These are phyloP conservation scores for Aureobasidium pullulans DNA, from an alignment of 2,329 filamentous ascomycete species.

Conservation along the genomic window DNA sequence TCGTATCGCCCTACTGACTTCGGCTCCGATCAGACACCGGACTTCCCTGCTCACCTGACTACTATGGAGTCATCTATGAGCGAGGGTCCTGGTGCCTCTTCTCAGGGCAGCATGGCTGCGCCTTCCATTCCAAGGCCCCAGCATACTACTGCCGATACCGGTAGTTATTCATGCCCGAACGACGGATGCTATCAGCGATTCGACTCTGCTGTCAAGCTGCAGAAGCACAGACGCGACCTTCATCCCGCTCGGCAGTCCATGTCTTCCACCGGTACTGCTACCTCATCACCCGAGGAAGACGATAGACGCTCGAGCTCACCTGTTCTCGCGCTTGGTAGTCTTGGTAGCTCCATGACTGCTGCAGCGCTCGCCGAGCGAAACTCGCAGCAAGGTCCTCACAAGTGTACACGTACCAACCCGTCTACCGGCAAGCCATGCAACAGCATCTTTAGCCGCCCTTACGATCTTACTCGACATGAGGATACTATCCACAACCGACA, in stretches of 20 bases:
- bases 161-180: slow-evolving; percentile 94
- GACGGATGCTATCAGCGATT: slow-evolving; percentile 85
- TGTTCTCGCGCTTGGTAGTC: slow-evolving; percentile 18
- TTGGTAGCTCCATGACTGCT: slow-evolving; percentile 41
- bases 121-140: slow-evolving; percentile 45
- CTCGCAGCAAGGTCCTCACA: slow-evolving; percentile 87
- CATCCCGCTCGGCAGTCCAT: slow-evolving; percentile 59
- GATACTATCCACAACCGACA: slow-evolving; percentile 94
- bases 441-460: slow-evolving; percentile 88
- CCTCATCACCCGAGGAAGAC: slow-evolving; percentile 28
- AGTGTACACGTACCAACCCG: slow-evolving; percentile 87
- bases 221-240: slow-evolving; percentile 92
- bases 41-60: slow-evolving; percentile 53
- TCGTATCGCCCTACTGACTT: slow-evolving; percentile 26
- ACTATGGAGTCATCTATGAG: slow-evolving; percentile 56
- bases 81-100: slow-evolving; percentile 42
- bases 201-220: slow-evolving; percentile 74
- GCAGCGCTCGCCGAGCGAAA: slow-evolving; percentile 57
- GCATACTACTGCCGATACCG: slow-evolving; percentile 64
- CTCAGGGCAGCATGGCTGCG: slow-evolving; percentile 29
- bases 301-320: slow-evolving; percentile 24
- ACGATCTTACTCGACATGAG: slow-evolving; percentile 93
- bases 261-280: slow-evolving; percentile 23
- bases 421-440: slow-evolving; percentile 93
- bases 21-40: slow-evolving; percentile 31